Conservation (phyloP, 768 basidiomycete genomes). For the Phlebiopsis flavidoalba region DNA sequence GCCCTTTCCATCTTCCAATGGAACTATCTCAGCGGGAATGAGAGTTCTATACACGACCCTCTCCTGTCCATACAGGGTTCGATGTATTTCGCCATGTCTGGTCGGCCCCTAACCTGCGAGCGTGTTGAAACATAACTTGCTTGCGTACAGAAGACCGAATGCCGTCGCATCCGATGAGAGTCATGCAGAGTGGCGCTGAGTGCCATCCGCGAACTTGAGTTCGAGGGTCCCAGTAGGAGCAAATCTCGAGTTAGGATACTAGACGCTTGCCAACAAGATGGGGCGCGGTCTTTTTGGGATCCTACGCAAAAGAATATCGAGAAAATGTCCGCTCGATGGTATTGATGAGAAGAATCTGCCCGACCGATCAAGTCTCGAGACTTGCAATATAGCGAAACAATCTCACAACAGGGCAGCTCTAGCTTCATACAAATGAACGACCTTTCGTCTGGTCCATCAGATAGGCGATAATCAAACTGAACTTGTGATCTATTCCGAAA, state of each 20-base stretch:
- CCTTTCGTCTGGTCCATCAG: neutral
- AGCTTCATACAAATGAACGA: neutral
- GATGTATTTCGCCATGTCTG: conserved; percentile 27
- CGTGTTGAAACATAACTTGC: conserved; percentile 13
- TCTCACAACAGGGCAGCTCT: neutral
- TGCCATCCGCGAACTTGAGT: conserved; percentile 22
- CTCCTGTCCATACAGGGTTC: conserved; percentile 44
- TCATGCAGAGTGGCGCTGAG: conserved; percentile 18
- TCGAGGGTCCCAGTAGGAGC: conserved; percentile 5
- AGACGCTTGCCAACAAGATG: conserved; percentile 28
- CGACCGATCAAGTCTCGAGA: neutral
- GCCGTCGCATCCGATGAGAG: conserved; percentile 25
- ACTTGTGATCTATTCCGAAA: neutral
- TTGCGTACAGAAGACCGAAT: conserved; percentile 21
- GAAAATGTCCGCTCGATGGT: conserved; percentile 26
- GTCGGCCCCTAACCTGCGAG: conserved; percentile 12
- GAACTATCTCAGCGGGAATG: conserved; percentile 33
- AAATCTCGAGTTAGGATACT: conserved; percentile 18
- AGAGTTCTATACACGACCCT: conserved; percentile 41
- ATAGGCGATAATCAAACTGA: neutral
- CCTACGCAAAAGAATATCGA: conserved; percentile 18
- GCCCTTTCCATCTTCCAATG: conserved; percentile 13
- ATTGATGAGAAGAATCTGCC: conserved; percentile 5
- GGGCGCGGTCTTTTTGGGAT: conserved; percentile 16
- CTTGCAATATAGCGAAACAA: neutral